Percentiles rank a stretch among this genome's conserved stretches.
These are phyloP conservation scores for Aphanomyces invadans DNA, from an alignment of 352 stramenopile genomes.

Conservation along the genomic window DNA sequence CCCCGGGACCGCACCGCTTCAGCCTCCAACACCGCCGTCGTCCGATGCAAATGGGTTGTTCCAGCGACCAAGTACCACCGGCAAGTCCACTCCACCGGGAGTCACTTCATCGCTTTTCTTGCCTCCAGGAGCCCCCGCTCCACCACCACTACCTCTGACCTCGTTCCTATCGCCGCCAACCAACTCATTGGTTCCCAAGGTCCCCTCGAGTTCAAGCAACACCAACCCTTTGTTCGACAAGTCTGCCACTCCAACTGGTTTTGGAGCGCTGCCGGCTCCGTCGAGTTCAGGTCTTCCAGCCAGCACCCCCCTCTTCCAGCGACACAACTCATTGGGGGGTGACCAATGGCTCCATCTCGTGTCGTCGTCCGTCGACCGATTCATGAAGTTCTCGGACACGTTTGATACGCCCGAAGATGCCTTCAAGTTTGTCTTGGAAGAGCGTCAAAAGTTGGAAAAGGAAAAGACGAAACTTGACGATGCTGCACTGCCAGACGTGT, in stretches of 20 bases:
- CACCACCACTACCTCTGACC: conserved; percentile 33
- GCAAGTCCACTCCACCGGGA: conserved; percentile 6
- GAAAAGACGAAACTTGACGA: conserved; percentile 47
- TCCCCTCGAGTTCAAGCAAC: too few relatives aligned
- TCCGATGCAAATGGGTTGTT: conserved; percentile 5
- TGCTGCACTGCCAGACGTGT: conserved; percentile 17
- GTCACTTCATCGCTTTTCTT: background rate
- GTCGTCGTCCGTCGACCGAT: conserved; percentile 57
- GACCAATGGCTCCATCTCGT: conserved; percentile 63
- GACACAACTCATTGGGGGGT: conserved; percentile 36
- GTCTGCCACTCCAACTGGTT: background rate
- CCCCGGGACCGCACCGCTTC: background rate
- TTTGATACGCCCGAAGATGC: conserved; percentile 43
- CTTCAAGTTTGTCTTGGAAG: conserved; percentile 49
- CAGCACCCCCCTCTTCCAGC: conserved; percentile 4
- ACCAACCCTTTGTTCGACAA: conserved; percentile 7
- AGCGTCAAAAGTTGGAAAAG: conserved; percentile 52
- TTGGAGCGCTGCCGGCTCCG: conserved; percentile 4
- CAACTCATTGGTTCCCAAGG: conserved; percentile 16
- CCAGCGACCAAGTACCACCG: background rate
- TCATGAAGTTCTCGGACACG: conserved; percentile 41
- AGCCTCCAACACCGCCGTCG: conserved; percentile 25
- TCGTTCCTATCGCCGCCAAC: conserved; percentile 47
- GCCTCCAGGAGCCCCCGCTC: background rate
- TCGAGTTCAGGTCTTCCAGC: too few relatives aligned